A percentile compares a stretch with the other conserved stretches of the same genome.
Conservation (phyloP, 345 rosid species). For the Pseudoturritis turrita region DNA sequence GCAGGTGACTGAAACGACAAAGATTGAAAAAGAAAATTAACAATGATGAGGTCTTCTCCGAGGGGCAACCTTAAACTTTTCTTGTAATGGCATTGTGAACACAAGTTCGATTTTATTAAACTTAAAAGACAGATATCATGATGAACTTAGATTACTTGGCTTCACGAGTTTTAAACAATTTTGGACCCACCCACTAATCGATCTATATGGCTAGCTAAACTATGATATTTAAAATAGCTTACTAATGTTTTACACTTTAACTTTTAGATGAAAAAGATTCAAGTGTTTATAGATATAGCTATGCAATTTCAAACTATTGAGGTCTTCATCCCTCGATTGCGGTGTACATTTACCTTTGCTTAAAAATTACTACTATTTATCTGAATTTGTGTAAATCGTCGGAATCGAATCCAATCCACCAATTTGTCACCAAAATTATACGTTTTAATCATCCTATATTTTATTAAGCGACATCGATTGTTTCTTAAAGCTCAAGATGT, state of each 20-base stretch:
- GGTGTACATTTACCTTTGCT: not conserved
- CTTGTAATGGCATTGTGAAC: slow-evolving; percentile 27
- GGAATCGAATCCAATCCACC: not conserved
- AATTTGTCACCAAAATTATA: not conserved
- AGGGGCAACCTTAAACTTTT: slow-evolving; percentile 29
- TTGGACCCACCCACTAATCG: slow-evolving; percentile 27
- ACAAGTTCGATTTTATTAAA: not conserved
- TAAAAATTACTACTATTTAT: not conserved
- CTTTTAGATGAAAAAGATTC: not conserved
- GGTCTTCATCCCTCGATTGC: slow-evolving; percentile 2
- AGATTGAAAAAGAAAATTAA: slow-evolving; percentile 4
- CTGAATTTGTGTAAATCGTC: not conserved
- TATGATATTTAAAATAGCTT: slow-evolving; percentile 2
- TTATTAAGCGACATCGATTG: slow-evolving; percentile 22
- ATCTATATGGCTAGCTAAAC: slow-evolving; percentile 1
- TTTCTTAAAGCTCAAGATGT: slow-evolving; percentile 28
- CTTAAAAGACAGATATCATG: slow-evolving; percentile 22
- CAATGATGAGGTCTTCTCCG: slow-evolving; percentile 26
- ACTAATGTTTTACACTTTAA: not conserved
- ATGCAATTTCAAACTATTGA: not conserved
- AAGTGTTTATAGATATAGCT: not conserved
- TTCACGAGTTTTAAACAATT: slow-evolving; percentile 29
- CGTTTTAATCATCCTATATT: not conserved
- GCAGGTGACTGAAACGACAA: slow-evolving; percentile 7
- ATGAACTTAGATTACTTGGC: slow-evolving; percentile 22